Percentiles rank a stretch among this genome's conserved stretches.
Evolutionary conservation across 768 basidiomycete species (phyloP).

Genomic region (Suillus fuscotomentosus): DNA sequence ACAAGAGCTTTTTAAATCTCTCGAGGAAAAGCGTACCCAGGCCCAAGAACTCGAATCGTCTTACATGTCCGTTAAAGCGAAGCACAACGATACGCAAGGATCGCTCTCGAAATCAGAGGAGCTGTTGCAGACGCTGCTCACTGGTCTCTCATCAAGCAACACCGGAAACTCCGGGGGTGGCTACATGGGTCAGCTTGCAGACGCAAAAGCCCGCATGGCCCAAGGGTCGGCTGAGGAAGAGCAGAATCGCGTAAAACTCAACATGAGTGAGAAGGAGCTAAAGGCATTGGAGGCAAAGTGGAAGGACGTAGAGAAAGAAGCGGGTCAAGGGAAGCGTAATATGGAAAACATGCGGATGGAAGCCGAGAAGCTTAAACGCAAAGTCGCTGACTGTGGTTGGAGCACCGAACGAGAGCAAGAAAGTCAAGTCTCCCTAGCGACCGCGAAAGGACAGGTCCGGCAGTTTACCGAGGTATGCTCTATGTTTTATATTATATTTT

Average conservation of each 20-base stretch:
- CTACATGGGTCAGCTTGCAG: slow-evolving; percentile 94
- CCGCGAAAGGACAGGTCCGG: slow-evolving; percentile 53
- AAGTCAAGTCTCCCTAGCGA: slow-evolving; percentile 47
- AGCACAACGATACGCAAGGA: slow-evolving; percentile 57
- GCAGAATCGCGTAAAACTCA: slow-evolving; percentile 73
- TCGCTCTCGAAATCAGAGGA: slow-evolving; percentile 78
- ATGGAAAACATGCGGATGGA: slow-evolving; percentile 57
- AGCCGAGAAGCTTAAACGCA: slow-evolving; percentile 53
- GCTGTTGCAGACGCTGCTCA: slow-evolving; percentile 91
- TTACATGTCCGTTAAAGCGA: slow-evolving; percentile 65
- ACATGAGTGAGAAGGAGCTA: slow-evolving; percentile 77
- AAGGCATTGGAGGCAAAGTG: slow-evolving; percentile 72
- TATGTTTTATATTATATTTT: neutral
- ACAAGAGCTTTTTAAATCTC: slow-evolving; percentile 55
- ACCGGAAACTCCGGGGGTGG: slow-evolving; percentile 77
- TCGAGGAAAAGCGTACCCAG: slow-evolving; percentile 58
- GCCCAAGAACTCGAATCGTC: slow-evolving; percentile 53
- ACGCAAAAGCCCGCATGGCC: slow-evolving; percentile 72
- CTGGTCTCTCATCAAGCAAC: slow-evolving; percentile 78
- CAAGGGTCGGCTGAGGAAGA: slow-evolving; percentile 84
- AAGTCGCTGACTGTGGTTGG: slow-evolving; percentile 69
- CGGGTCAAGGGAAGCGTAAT: slow-evolving; percentile 68
- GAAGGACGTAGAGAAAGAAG: slow-evolving; percentile 85
- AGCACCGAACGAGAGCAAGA: slow-evolving; percentile 69
- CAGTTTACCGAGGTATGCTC: slow-evolving; percentile 59